Conservation (phyloP, 768 basidiomycete genomes). For the Omphalotus guepiniiformis region DNA sequence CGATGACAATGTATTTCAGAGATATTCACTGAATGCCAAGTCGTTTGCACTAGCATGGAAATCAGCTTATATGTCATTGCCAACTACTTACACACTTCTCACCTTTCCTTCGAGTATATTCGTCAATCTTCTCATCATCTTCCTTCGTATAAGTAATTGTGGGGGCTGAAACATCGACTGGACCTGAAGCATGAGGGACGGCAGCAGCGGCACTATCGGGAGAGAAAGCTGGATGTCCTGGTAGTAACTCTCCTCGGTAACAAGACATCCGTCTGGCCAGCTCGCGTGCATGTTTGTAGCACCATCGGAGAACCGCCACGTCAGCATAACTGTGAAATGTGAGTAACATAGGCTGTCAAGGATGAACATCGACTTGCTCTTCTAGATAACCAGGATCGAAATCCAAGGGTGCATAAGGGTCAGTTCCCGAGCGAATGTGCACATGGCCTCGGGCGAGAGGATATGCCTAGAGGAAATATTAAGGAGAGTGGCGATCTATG, state of each 20-base stretch:
- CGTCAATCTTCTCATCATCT: constrained; percentile 22
- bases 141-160: constrained; percentile 19
- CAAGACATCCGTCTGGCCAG: constrained; percentile 32
- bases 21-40: constrained; percentile 13
- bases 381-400: neutral
- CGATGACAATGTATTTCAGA: constrained; percentile 14
- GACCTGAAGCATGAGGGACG: constrained; percentile 7
- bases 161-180: constrained; percentile 16
- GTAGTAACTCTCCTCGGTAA: constrained; percentile 17
- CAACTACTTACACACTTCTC: too few species aligned
- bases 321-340: constrained; percentile 20
- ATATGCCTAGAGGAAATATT: neutral
- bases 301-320: constrained; percentile 20
- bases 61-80: too few species aligned
- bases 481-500: neutral
- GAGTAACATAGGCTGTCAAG: neutral
- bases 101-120: neutral
- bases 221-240: constrained; percentile 16
- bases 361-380: neutral
- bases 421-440: neutral
- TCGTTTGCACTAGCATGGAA: constrained; percentile 13
- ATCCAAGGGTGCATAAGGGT: neutral
- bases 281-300: constrained; percentile 23
- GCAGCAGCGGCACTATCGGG: constrained; percentile 12
- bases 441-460: neutral